phyloP scores from a whole-genome alignment of 441 rosid species.

The Euphorbia celastroides region DNA sequence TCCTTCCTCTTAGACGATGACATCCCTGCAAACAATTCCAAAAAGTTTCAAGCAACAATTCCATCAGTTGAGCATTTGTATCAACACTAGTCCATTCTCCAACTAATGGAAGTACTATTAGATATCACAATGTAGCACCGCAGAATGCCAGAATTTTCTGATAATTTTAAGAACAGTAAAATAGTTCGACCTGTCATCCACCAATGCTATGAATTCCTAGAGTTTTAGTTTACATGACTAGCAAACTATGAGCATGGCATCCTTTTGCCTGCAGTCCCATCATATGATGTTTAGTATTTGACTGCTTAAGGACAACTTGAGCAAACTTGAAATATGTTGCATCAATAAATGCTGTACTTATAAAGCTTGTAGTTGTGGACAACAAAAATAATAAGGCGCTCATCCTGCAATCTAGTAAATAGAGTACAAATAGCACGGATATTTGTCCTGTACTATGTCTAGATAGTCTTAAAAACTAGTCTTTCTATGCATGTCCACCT shows the following conservation, averaged over 20 bases:
- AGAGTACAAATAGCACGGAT: not conserved
- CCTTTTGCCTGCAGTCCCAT: not conserved
- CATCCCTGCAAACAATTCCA: slow-evolving; percentile 54
- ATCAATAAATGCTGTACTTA: not conserved
- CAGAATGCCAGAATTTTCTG: not conserved
- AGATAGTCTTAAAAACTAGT: not conserved
- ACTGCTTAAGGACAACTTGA: not conserved
- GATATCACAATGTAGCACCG: not conserved
- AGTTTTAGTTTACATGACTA: not conserved
- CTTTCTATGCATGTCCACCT: not conserved
- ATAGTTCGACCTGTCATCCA: not conserved
- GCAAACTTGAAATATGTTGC: not conserved
- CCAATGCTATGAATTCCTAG: not conserved
- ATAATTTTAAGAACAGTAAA: not conserved
- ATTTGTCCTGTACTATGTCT: not conserved
- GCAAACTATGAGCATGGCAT: not conserved
- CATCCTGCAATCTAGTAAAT: too few species aligned
- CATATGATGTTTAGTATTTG: not conserved
- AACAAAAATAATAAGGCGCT: too few species aligned
- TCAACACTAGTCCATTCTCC: not conserved
- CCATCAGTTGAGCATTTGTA: slow-evolving; percentile 5
- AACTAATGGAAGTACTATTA: not conserved
- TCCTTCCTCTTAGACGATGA: slow-evolving; percentile 93
- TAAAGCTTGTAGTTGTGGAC: not conserved
- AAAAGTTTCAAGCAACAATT: slow-evolving; percentile 10